Base-by-base conservation (phyloP, 2,329 filamentous ascomycete species). In the Pleoardoris graminearum region DNA sequence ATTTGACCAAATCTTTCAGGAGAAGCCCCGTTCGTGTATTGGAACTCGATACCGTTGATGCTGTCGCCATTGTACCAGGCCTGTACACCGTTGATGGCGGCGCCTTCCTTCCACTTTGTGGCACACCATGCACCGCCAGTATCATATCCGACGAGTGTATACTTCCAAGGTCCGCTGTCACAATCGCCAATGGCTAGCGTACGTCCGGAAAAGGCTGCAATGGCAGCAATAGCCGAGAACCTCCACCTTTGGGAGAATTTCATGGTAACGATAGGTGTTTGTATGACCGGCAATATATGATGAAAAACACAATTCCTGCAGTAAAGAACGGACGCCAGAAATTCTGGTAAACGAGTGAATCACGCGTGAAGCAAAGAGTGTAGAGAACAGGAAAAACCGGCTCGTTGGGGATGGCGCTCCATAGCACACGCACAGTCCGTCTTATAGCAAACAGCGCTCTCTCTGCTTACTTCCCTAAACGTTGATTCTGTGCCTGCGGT, bases 21-120 rank as follows among this genome's bases (percentile, higher is more conserved):
- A 42, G 46, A 25, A 21, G 25, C 46, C 37, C 46, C 46, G 27
- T 49, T 41, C 29, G 46, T 49, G 27, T 49, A 49, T 42, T 49
- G 46, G 27, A 49, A 49, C 23, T 49, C 46, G 17, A 49, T 23
- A 35, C 36, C 46, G 17, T 49, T 49, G 21, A 49, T 21, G 27
- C 46, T 49, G 46, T 49, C 46, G 16, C 46, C 46, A 19, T 49
- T 49, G 27, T 29, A 29, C 46, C 46, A 49, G 12, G 35, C 46
- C 12, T 49, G 46, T 7, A 49, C 19, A 17, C 46, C 46, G 22
- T 49, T 49, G 30, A 49, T 49, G 21, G 46, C 46, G 16, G 25
- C 46, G 37, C 46, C 46, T 8, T 42, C 25, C 21, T 49, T 49
- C 46, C 46, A 49, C n/a, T 41, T 41, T 7, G 46, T 42, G 25